Conservation (phyloP, 768 basidiomycete genomes). For the Boletus eberwhitei region DNA sequence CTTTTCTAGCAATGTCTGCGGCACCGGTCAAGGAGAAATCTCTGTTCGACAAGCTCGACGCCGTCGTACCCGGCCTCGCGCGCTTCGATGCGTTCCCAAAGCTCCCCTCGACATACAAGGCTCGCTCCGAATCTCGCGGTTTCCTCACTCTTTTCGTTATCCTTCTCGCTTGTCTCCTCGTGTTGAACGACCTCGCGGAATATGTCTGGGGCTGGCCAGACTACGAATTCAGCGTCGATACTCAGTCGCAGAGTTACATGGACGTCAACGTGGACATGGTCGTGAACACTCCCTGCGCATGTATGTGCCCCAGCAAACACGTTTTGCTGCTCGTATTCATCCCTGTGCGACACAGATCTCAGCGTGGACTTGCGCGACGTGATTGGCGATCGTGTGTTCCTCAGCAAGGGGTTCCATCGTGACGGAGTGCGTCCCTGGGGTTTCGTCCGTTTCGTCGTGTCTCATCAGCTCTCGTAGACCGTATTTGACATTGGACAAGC, state of each 20-base stretch:
- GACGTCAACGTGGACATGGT: constrained; percentile 90
- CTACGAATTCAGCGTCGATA: constrained; percentile 85
- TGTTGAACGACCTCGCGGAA: constrained; percentile 87
- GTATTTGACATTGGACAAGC: constrained; percentile 83
- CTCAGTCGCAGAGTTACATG: constrained; percentile 55
- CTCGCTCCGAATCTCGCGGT: constrained; percentile 75
- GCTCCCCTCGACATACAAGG: constrained; percentile 75
- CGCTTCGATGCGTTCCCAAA: constrained; percentile 88
- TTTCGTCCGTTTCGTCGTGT: not conserved
- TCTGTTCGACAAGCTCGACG: constrained; percentile 62
- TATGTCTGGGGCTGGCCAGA: constrained; percentile 94
- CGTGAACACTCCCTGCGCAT: constrained; percentile 89
- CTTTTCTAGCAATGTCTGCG: constrained; percentile 10
- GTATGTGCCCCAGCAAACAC: constrained; percentile 48
- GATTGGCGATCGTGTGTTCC: constrained; percentile 86
- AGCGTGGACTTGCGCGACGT: constrained; percentile 89
- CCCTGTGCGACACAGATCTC: constrained; percentile 48
- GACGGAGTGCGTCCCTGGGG: constrained; percentile 63
- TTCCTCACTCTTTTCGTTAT: constrained; percentile 74
- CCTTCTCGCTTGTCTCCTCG: constrained; percentile 63
- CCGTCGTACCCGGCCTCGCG: constrained; percentile 53
- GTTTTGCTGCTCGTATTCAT: not conserved
- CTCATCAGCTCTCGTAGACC: constrained; percentile 42
- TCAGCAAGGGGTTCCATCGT: constrained; percentile 74
- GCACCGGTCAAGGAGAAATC: constrained; percentile 20